phyloP scores from a whole-genome alignment of 2,329 filamentous ascomycete genomes.

The Claviceps humidiphila region DNA sequence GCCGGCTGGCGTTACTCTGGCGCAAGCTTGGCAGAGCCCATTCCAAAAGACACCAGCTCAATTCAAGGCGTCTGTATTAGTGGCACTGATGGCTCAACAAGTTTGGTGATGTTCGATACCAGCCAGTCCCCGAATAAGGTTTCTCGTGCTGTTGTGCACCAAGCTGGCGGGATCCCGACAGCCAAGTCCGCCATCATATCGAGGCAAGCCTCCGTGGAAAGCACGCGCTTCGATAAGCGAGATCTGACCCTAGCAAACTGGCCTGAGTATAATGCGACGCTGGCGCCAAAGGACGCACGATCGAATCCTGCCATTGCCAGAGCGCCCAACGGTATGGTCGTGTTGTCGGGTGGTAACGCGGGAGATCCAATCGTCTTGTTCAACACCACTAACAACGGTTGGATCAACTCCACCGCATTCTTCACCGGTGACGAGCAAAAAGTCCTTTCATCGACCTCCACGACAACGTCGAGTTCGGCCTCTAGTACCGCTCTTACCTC shows the following conservation, averaged over 20 bases:
- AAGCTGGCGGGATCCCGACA: slow-evolving; percentile 42
- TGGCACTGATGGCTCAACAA: slow-evolving; percentile 64
- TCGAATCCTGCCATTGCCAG: slow-evolving; percentile 61
- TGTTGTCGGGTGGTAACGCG: slow-evolving; percentile 63
- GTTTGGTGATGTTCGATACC: slow-evolving; percentile 68
- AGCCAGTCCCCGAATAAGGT: slow-evolving; percentile 62
- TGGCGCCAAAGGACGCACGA: slow-evolving; percentile 51
- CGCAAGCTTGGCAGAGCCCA: slow-evolving; percentile 45
- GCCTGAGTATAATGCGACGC: slow-evolving; percentile 65
- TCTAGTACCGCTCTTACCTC: slow-evolving; percentile 10
- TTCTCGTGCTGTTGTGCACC: slow-evolving; percentile 53
- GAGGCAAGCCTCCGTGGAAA: slow-evolving; percentile 17
- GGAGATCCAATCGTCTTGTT: slow-evolving; percentile 64
- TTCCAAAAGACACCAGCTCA: slow-evolving; percentile 42
- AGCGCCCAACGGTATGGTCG: slow-evolving; percentile 51
- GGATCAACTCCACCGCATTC: slow-evolving; percentile 57
- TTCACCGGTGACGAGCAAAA: slow-evolving; percentile 38
- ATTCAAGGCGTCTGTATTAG: slow-evolving; percentile 52
- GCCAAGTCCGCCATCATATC: slow-evolving; percentile 30
- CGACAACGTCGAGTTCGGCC: slow-evolving; percentile 16
- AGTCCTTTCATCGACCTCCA: slow-evolving; percentile 19
- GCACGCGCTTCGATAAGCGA: slow-evolving; percentile 11
- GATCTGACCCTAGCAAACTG: slow-evolving; percentile 49
- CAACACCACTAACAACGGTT: slow-evolving; percentile 59
- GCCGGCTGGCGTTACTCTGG: slow-evolving; percentile 55